Percentiles rank a stretch among this genome's conserved stretches.
Conservation (phyloP, 1,284 basidiomycete genomes). For the Amylostereum areolatum region DNA sequence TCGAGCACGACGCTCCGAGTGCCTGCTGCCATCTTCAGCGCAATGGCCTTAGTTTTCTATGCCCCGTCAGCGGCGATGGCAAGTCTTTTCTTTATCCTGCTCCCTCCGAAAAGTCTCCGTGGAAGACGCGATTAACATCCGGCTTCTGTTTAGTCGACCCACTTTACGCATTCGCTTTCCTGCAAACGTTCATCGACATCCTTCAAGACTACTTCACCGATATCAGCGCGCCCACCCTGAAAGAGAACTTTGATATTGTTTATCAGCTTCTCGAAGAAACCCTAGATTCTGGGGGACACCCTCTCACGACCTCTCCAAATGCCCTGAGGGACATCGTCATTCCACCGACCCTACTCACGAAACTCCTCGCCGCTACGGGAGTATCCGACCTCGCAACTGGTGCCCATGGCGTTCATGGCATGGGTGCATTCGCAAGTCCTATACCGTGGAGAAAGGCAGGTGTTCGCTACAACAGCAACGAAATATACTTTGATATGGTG, state of each 20-base stretch:
- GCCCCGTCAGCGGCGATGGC: slow-evolving; percentile 80
- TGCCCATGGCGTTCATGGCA: slow-evolving; percentile 27
- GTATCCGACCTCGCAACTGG: slow-evolving; percentile 38
- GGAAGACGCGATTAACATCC: slow-evolving; percentile 9
- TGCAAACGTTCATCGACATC: slow-evolving; percentile 80
- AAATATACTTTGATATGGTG: slow-evolving; percentile 89
- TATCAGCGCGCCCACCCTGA: slow-evolving; percentile 66
- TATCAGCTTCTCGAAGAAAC: slow-evolving; percentile 98
- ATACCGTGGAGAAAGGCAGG: slow-evolving; percentile 93
- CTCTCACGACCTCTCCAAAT: slow-evolving; percentile 90
- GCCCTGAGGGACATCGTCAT: slow-evolving; percentile 90
- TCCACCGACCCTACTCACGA: slow-evolving; percentile 80
- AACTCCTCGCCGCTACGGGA: slow-evolving; percentile 54
- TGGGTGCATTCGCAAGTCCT: slow-evolving; percentile 76
- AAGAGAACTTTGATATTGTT: slow-evolving; percentile 93
- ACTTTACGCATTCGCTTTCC: slow-evolving; percentile 83
- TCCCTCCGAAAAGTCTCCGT: not conserved
- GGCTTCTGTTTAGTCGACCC: slow-evolving; percentile 65
- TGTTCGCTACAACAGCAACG: slow-evolving; percentile 83
- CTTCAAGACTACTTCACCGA: slow-evolving; percentile 85
- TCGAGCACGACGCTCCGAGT: slow-evolving; percentile 43
- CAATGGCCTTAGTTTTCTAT: slow-evolving; percentile 73
- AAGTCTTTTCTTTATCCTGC: slow-evolving; percentile 21
- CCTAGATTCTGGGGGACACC: slow-evolving; percentile 86
- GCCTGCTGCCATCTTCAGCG: slow-evolving; percentile 79